Percentiles rank a stretch among this genome's conserved stretches.
Conservation (phyloP, 352 stramenopile genomes). For the Phytophthora citrophthora region DNA sequence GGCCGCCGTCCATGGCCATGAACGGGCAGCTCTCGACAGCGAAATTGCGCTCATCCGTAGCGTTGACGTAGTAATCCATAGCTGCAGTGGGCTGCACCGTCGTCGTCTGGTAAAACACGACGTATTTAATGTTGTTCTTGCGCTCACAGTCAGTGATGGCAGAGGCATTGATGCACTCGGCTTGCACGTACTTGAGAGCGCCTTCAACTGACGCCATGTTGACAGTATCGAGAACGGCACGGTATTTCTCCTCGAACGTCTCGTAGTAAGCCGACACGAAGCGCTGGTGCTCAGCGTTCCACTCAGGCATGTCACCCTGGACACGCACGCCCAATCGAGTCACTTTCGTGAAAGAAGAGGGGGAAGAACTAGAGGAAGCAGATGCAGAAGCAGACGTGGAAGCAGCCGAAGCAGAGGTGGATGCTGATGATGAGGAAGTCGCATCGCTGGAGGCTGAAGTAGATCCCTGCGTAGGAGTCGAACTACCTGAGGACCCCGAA, state of each 20-base stretch:
- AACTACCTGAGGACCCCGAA: constrained; percentile 6
- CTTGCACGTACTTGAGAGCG: constrained; percentile 70
- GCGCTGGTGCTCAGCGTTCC: constrained; percentile 37
- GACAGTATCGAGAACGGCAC: constrained; percentile 53
- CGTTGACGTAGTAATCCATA: constrained; percentile 56
- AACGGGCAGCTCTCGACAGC: constrained; percentile 62
- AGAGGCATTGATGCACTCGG: constrained; percentile 63
- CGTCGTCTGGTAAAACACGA: constrained; percentile 69
- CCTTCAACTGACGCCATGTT: constrained; percentile 65
- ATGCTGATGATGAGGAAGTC: neutral
- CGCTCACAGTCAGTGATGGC: constrained; percentile 48
- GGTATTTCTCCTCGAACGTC: constrained; percentile 52
- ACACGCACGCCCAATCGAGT: constrained; percentile 55
- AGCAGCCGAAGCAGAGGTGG: constrained; percentile 1
- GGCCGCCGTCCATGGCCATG: constrained; percentile 62
- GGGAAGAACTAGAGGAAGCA: neutral
- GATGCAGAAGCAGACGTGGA: constrained; percentile 7
- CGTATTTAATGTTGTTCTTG: constrained; percentile 64
- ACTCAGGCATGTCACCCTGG: constrained; percentile 50
- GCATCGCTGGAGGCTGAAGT: constrained; percentile 3
- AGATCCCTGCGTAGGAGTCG: neutral
- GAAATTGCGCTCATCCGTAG: constrained; percentile 35
- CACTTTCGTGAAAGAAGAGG: constrained; percentile 47
- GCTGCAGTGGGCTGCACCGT: constrained; percentile 48
- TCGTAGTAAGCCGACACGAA: constrained; percentile 49